phyloP scores from a whole-genome alignment of 768 basidiomycete species.

The Rhizopogon salebrosus region DNA sequence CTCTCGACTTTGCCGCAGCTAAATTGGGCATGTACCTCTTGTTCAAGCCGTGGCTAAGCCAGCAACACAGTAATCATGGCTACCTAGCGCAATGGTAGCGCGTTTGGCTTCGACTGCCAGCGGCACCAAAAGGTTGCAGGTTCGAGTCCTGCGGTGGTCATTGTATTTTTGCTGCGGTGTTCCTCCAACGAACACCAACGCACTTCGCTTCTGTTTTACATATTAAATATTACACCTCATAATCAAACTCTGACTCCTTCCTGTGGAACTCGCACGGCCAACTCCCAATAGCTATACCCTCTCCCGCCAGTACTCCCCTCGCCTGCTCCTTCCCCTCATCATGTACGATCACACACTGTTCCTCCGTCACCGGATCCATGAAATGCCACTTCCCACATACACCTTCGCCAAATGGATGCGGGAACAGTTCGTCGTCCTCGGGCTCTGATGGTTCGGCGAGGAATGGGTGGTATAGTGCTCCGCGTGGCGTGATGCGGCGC shows the following conservation, averaged over 20 bases:
- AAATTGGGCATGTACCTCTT: background rate
- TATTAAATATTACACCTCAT: slow-evolving; percentile 1
- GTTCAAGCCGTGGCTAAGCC: background rate
- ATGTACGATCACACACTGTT: slow-evolving; percentile 44
- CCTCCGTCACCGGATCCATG: slow-evolving; percentile 53
- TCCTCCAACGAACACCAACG: background rate
- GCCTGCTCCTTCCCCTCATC: slow-evolving; percentile 30
- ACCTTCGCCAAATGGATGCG: slow-evolving; percentile 65
- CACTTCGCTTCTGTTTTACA: background rate
- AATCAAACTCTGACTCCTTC: slow-evolving; percentile 12
- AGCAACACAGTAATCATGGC: slow-evolving; percentile 30
- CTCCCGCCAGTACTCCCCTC: slow-evolving; percentile 27
- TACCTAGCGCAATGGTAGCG: slow-evolving; percentile 93
- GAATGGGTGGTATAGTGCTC: slow-evolving; percentile 78
- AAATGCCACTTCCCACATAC: slow-evolving; percentile 61
- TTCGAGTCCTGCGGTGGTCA: slow-evolving; percentile 95
- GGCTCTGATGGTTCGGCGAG: slow-evolving; percentile 42
- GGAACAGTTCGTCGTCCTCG: slow-evolving; percentile 63
- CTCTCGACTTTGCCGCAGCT: no score
- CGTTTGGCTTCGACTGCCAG: slow-evolving; percentile 85
- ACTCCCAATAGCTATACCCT: slow-evolving; percentile 55
- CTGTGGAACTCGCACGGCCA: slow-evolving; percentile 60
- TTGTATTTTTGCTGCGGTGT: slow-evolving; percentile 11
- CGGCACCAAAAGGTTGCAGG: slow-evolving; percentile 92
- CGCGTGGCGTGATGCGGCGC: slow-evolving; percentile 69